Base-by-base conservation (phyloP, 1,284 basidiomycete genomes). In the Rhodofomes roseus region DNA sequence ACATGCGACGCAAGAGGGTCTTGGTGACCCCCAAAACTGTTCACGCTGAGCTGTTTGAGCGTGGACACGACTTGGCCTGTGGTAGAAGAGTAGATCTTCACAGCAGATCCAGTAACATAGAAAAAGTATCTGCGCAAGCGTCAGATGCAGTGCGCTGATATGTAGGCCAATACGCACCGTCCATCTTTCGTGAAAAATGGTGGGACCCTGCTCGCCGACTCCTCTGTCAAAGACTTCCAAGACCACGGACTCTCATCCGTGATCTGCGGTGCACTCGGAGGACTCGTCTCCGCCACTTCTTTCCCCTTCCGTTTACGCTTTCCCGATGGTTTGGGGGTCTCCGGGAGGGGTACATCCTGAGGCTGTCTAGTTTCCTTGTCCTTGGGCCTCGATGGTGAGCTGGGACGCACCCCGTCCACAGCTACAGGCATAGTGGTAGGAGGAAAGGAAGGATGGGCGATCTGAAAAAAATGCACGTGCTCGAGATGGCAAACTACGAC, bases 171-270 rank as follows among this genome's bases (percentile, higher is more conserved):
- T 37, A 78, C 87, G 70, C 72, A 94, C 93, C 86, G 87, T 74
- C 91, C 91, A 74, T 96, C 93, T 70, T 81, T 88, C 34, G 92
- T 93, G 74, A 94, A 94, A 60, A 94, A 76, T 43, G 91, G 87
- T 8, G 90, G 82, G 51, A 84, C 81, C 58, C 77, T 80, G 62
- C 84, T 90, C 29, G 85, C 80, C 61, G 83, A 81, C 31, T 85
- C 82, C 71, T 92, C 89, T 40, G 90, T 87, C 56, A 96, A 77
- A 46, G 82, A 80, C 59, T 79, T 77, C 90, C 90, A 93, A 58
- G 82, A 76, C 89, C 90, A 92, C 58, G 75, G 66, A 61, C 74
- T 69, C 53, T 70, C 74, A 52, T 73, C 64, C 54, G 69, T 71
- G 11, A 59, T 36, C 44, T 60, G 63, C n/a, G 62, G 65, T 27